Percentiles rank a stretch among this genome's conserved stretches.
Evolutionary conservation across 75 land plant species (phyloP).

Genomic region (Selaginella moellendorffii): DNA sequence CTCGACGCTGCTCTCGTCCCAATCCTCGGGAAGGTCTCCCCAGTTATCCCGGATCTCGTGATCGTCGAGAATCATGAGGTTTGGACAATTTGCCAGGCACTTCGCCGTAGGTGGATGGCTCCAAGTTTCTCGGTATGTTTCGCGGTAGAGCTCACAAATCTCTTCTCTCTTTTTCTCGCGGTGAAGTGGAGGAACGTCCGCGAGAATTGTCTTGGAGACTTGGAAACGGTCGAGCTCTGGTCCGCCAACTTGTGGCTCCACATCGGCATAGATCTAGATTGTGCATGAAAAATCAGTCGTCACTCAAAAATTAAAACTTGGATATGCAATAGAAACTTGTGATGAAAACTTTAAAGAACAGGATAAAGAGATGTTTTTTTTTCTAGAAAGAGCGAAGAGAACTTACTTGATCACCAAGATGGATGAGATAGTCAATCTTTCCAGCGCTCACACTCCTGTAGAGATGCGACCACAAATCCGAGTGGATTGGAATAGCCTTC

Average conservation of each 20-base stretch:
- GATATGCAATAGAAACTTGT: no score
- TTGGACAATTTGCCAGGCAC: slow-evolving; percentile 35
- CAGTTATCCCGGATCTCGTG: slow-evolving; percentile 40
- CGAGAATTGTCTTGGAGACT: slow-evolving; percentile 14
- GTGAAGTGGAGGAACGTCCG: slow-evolving; percentile 8
- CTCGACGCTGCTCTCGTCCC: slow-evolving; percentile 12
- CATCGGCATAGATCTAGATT: slow-evolving; percentile 36
- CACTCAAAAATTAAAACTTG: no score
- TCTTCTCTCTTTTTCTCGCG: slow-evolving; percentile 17
- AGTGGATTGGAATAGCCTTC: slow-evolving; percentile 20
- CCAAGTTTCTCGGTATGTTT: slow-evolving; percentile 41
- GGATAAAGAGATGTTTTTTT: no score
- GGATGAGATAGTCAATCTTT: slow-evolving; percentile 25
- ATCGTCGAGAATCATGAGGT: slow-evolving; percentile 37
- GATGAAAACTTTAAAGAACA: no score
- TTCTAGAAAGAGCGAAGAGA: no score
- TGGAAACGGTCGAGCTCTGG: slow-evolving; percentile 29
- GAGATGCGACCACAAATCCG: slow-evolving; percentile 35
- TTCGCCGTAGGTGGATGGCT: slow-evolving; percentile 32
- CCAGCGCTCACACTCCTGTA: slow-evolving; percentile 19
- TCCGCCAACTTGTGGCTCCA: slow-evolving; percentile 29
- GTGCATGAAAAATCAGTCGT: no score
- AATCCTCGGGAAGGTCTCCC: slow-evolving; percentile 28
- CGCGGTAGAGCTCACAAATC: slow-evolving; percentile 33
- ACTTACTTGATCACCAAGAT: slow-evolving; percentile 43